These are phyloP conservation scores for Lentinula aciculospora DNA, from an alignment of 768 basidiomycete genomes.

Conservation along the genomic window DNA sequence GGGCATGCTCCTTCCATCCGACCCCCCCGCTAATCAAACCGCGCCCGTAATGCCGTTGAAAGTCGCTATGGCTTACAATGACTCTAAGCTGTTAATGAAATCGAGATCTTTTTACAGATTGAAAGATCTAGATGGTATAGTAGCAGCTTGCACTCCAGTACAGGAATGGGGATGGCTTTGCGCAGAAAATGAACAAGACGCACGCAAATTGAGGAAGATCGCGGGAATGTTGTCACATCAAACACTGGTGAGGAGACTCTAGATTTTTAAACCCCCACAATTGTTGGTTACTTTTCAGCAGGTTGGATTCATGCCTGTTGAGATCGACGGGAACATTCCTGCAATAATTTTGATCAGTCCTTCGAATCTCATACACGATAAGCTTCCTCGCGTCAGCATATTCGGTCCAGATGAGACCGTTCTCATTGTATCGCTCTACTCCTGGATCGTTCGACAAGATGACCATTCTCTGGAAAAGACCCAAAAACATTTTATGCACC, in stretches of 20 bases:
- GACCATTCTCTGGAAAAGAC: neutral
- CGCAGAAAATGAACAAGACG: neutral
- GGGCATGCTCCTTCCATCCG: neutral
- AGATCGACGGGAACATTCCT: neutral
- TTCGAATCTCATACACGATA: neutral
- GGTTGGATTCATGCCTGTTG: neutral
- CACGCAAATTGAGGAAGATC: neutral
- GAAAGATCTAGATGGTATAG: neutral
- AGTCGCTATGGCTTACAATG: constrained; percentile 3
- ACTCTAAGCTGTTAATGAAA: neutral
- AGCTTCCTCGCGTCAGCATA: neutral
- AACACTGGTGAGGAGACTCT: neutral
- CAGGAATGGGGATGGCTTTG: neutral
- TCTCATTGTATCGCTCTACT: neutral
- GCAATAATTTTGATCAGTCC: neutral
- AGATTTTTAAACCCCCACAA: no score
- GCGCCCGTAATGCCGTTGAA: neutral
- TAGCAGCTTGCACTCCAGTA: neutral
- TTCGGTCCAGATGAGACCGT: neutral
- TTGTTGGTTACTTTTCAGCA: neutral
- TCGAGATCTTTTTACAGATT: neutral
- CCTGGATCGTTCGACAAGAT: neutral
- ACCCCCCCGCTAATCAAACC: neutral
- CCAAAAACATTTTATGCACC: neutral
- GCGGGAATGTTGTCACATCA: neutral